Base-by-base conservation (phyloP, 164 flowering plant genomes). In the Chimonanthus salicifolius region DNA sequence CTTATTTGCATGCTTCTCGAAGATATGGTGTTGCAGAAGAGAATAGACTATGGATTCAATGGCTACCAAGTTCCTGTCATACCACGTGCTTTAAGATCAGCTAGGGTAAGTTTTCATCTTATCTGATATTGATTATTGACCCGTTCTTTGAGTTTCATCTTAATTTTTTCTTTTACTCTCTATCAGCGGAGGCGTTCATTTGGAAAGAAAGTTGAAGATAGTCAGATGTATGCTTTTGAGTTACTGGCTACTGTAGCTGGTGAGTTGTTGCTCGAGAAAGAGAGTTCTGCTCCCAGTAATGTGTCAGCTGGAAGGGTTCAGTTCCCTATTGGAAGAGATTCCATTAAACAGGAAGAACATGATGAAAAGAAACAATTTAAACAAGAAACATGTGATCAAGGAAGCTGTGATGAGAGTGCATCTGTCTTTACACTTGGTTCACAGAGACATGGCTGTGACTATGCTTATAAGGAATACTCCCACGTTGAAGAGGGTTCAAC, bases 171-270 rank as follows among this genome's bases (percentile, higher is more conserved):
- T 20, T 47, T 46, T 69, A 7, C 69, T 66, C 5, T n/a, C 58
- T 47, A 63, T 70, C 70, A 87, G 92, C 84, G 84, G 82, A 87
- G 83, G 78, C 50, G 76, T 70, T 73, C 76, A 2, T 49, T 74
- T 69, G 80, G 72, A 79, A 92, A 81, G 83, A 87, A 87, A 77
- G 60, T 20, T 69, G 86, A 79, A 21, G 85, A 82, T 63, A 78
- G 83, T 70, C 82, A 82, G 70, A 82, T 88, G 84, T 83, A 88
- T 78, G 94, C 97, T 72, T 90, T 96, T 84, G 99, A 96, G 72
- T 83, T 96, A 70, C 78, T 96, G 85, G 99, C 99, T 51, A 86
- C 92, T 62, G 87, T 96, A 75, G 99, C 98, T 78, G 94, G 95
- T 7, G 87, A 87, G 71, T 74, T 95, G 72, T 82, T 94, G 77